Base-by-base conservation (phyloP, 1,139 yeast genomes). In the Pichia sp. region DNA sequence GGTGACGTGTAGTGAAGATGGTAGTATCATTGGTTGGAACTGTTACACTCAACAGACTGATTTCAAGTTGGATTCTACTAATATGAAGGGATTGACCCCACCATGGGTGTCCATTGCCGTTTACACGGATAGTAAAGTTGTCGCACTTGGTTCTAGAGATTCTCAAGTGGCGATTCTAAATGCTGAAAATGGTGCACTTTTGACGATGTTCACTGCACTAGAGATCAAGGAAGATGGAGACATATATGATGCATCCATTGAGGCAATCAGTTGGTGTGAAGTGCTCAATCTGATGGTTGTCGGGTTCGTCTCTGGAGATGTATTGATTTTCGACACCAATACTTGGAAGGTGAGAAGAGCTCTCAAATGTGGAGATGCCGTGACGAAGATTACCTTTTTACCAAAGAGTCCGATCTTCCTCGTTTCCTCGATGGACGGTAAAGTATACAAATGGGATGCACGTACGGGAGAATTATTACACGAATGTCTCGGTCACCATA, bases 241-340 rank as follows among this genome's bases (percentile, higher is more conserved):
- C 44, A 71, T 75, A 37, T 75, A 77, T 26, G 94, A 84, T 48
- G 76, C 83, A 22, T 81, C 94, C 18, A 72, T 93, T 33, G 98
- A 93, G 60, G 81, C 95, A 4, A 67, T 91, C 41, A 61, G 83
- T 17, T 91, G 96, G 96, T 78, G 91, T 52, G 66, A 68, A 22
- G 59, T 69, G 10, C 69, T 78, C 29, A 70, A 77, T 29, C 59
- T 85, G 34, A 63, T 88, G 54, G 97, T 96, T 3, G 73, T 81
- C 10, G 98, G 98, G 4, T 69, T 85, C 44, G 97, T 91, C 14
- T 78, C 86, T 16, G 98, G 98, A 30, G 84, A 82, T 46, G 69
- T 91, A 14, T 66, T 81, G 39, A 65, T 91, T 38, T 87, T 82
- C 53, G 97, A 91, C 53, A 70, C 88, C 9, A 74, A 73, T 40